Base-by-base conservation (phyloP, 1,139 yeast genomes). In the Sugiyamaella sp. region DNA sequence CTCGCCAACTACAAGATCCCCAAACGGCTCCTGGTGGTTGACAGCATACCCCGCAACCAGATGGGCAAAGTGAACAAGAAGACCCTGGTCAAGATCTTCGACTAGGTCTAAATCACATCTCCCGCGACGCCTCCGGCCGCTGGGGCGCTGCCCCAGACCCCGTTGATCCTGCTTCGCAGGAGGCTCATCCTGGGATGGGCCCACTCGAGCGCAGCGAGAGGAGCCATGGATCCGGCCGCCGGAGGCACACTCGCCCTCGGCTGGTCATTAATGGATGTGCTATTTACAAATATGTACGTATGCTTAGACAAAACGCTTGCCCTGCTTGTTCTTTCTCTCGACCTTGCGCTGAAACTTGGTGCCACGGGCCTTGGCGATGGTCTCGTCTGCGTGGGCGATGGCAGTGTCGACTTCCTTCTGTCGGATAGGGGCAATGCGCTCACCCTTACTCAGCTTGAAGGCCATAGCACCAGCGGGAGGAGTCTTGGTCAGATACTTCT, bases 361-460 rank as follows among this genome's bases (percentile, higher is more conserved):
- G 57, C 84, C 95, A 71, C 89, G 82, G 53, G 80, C 83, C 58
- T 79, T 81, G 49, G 81, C 66, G 60, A 91, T 84, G 62, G 80
- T 79, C 56, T 84, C 80, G 71, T 90, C 97, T 74, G 88, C 90
- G 58, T 80, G 77, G 42, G 74, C 80, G 64, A 89, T 72, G 27
- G 96, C 97, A 55, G 81, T 83, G 21, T 62, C 67, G 51, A 88
- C 82, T 61, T 78, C 80, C 60, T 75, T 76, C 70, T 81, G 74
- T 70, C 89, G 83, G 24, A 74, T 82, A 4, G 80, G 85, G 58
- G 80, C 78, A 49, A 79, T 80, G 68, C 90, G 80, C 71, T 89
- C 95, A 78, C 90, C 82, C 71, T 85, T 87, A 63, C 84, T 85
- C 51, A 89, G 86, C 80, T 89, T 89, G 64, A 90, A 95, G 66